Conservation (phyloP, 495 filamentous ascomycete species). For the Platismatia glauca region DNA sequence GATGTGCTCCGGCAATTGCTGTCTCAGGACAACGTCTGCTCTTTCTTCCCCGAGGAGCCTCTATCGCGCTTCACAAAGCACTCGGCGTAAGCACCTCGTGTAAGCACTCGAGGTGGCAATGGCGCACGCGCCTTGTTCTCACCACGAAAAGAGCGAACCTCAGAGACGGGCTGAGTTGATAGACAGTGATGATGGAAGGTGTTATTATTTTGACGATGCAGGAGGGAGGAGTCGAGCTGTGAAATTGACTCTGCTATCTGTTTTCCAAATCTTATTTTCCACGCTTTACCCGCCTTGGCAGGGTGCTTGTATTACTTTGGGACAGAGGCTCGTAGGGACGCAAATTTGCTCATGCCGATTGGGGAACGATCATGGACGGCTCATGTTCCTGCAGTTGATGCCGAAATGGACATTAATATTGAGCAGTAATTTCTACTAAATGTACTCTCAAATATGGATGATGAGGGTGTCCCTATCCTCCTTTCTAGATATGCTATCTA, state of each 20-base stretch:
- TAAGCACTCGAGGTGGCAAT: conserved; percentile 1
- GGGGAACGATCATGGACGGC: not conserved
- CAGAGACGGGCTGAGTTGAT: conserved; percentile 7
- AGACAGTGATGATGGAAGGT: not conserved
- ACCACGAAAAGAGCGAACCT: not conserved
- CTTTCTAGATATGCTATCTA: not conserved
- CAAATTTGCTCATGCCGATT: not conserved
- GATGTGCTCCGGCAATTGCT: conserved; percentile 8
- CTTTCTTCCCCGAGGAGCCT: conserved; percentile 8
- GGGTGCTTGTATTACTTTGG: not conserved
- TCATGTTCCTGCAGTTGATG: not conserved
- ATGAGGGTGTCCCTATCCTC: not conserved
- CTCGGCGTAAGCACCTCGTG: not conserved
- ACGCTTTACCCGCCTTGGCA: conserved; percentile 1
- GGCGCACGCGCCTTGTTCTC: conserved; percentile 1
- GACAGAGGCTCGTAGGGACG: too few species aligned
- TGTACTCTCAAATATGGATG: too few species aligned
- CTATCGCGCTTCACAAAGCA: conserved; percentile 8
- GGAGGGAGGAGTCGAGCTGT: not conserved
- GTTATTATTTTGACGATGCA: not conserved
- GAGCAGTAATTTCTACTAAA: not conserved
- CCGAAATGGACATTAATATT: not conserved
- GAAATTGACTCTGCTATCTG: not conserved
- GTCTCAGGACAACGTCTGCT: conserved; percentile 3
- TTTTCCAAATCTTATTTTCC: not conserved